Percentiles rank a stretch among this genome's conserved stretches.
Evolutionary conservation across 2,329 filamentous ascomycete genomes (phyloP).

Genomic region (Chaetomiaceae sp.): DNA sequence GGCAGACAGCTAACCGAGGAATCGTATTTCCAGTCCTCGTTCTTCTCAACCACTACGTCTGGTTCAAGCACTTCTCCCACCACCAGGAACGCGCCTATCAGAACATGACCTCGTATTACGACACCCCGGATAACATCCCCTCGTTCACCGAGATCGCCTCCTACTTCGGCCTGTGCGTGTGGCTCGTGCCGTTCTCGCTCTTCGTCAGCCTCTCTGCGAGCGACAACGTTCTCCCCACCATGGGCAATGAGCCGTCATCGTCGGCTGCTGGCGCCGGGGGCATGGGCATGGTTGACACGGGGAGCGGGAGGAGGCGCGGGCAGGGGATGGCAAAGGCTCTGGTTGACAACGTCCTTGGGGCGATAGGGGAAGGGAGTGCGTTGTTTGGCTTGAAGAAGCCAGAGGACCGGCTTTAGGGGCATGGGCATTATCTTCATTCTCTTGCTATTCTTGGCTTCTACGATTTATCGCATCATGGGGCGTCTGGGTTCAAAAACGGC

Average conservation of each 20-base stretch:
- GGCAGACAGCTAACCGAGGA: neutral
- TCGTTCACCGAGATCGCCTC: conserved; percentile 91
- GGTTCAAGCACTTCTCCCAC: conserved; percentile 87
- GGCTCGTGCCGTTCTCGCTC: conserved; percentile 90
- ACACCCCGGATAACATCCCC: conserved; percentile 59
- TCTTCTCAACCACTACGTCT: conserved; percentile 84
- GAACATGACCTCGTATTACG: conserved; percentile 56
- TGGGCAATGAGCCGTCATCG: conserved; percentile 65
- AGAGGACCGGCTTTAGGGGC: conserved; percentile 25
- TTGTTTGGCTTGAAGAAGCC: conserved; percentile 39
- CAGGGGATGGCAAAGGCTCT: conserved; percentile 64
- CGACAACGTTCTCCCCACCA: conserved; percentile 90
- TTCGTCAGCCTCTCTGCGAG: conserved; percentile 93
- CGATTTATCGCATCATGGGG: neutral
- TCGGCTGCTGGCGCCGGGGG: conserved; percentile 31
- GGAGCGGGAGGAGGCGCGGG: conserved; percentile 42
- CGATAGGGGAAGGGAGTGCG: conserved; percentile 44
- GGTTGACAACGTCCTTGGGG: conserved; percentile 52
- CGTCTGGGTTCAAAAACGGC: neutral
- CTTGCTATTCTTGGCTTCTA: neutral
- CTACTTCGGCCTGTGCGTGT: conserved; percentile 94
- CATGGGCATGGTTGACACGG: conserved; percentile 36
- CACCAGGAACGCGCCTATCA: conserved; percentile 54
- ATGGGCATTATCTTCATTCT: no score
- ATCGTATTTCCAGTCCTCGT: conserved; percentile 68